phyloP scores from a whole-genome alignment of 2,329 filamentous ascomycete species.

The Ploettnerulaceae sp. region DNA sequence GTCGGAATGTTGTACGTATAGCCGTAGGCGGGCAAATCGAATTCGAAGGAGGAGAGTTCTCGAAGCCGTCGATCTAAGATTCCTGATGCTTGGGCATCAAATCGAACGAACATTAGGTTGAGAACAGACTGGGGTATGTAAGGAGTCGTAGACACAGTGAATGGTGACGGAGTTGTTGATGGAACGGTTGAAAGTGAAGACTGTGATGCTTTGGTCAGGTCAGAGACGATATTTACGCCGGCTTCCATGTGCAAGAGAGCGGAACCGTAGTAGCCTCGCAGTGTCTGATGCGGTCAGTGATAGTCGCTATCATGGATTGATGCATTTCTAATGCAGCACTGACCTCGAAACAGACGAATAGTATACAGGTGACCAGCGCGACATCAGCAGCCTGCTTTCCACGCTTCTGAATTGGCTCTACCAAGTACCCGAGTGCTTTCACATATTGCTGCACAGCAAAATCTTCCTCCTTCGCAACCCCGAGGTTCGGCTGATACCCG shows the following conservation, averaged over 20 bases:
- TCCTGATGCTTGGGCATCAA: conserved; percentile 1
- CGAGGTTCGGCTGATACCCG: not conserved
- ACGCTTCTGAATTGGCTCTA: conserved; percentile 8
- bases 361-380: conserved; percentile 17
- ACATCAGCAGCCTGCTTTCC: conserved; percentile 10
- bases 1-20: not conserved
- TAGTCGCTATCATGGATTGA: accelerated
- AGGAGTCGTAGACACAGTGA: not conserved
- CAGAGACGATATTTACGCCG: conserved; percentile 15
- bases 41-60: not conserved
- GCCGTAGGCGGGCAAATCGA: not conserved
- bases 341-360: conserved; percentile 21
- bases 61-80: not conserved
- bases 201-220: not conserved
- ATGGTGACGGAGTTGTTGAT: conserved; percentile 3
- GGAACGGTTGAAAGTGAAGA: not conserved
- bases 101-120: not conserved
- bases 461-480: not conserved
- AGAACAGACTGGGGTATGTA: not conserved
- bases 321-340: not conserved
- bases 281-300: not conserved
- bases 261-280: conserved; percentile 13
- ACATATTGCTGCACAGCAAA: conserved; percentile 18
- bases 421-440: conserved; percentile 14
- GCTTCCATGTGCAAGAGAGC: conserved; percentile 15